Conservation (phyloP, 2,329 filamentous ascomycete species). For the Helicocarpus griseus region DNA sequence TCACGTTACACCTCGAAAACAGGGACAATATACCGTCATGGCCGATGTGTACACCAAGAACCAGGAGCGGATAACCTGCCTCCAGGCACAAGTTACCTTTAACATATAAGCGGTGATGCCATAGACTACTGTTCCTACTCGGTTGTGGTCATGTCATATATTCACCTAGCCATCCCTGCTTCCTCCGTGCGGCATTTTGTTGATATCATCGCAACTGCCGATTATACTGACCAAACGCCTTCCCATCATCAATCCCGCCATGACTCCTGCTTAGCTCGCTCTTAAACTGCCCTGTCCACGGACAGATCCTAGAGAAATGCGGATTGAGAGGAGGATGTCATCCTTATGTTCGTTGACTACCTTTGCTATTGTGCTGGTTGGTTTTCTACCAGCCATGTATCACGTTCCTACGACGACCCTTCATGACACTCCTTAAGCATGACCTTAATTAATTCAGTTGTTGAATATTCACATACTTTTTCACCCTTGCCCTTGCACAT, state of each 20-base stretch:
- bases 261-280: neutral
- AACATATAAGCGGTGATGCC: neutral
- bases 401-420: neutral
- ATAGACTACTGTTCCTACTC: neutral
- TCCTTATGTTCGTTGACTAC: neutral
- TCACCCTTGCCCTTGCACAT: no score
- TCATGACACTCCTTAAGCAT: neutral
- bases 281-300: neutral
- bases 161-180: neutral
- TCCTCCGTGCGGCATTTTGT: neutral
- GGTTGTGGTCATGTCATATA: neutral
- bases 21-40: conserved; percentile 84
- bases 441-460: neutral
- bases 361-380: neutral
- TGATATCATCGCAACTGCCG: neutral
- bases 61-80: conserved; percentile 69
- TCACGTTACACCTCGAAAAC: conserved; percentile 5
- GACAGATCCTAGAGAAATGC: no score
- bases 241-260: neutral
- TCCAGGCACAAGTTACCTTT: conserved; percentile 49
- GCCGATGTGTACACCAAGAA: conserved; percentile 76
- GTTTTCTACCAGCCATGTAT: neutral
- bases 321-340: neutral
- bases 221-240: no score
- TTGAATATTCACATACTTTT: no score